Percentiles rank a stretch among this genome's conserved stretches.
phyloP scores from a whole-genome alignment of 495 filamentous ascomycete genomes.

The Talaromyces ruber region DNA sequence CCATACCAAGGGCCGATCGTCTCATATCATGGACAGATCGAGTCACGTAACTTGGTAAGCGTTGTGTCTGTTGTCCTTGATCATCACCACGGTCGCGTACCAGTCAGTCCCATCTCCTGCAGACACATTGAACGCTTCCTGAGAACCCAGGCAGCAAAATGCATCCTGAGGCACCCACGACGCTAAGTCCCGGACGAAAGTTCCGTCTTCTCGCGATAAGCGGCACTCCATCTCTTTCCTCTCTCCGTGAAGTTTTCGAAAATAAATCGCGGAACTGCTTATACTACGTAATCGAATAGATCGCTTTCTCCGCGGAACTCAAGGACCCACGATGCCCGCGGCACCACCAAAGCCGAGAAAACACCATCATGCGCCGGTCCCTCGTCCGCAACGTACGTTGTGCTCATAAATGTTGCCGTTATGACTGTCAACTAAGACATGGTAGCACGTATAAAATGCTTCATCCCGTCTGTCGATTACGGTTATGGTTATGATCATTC shows the following conservation, averaged over 20 bases:
- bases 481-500: no score
- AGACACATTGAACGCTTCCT: background rate
- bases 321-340: background rate
- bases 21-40: background rate
- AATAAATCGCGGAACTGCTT: background rate
- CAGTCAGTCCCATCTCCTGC: no score
- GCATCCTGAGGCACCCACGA: background rate
- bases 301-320: background rate
- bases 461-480: background rate
- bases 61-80: background rate
- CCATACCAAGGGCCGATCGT: background rate
- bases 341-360: background rate
- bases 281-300: no score
- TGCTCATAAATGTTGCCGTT: background rate
- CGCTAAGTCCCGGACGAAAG: background rate
- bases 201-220: background rate
- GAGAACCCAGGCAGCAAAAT: background rate
- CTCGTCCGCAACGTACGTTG: background rate
- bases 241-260: background rate
- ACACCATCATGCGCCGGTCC: background rate
- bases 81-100: background rate
- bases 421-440: no score
- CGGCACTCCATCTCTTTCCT: background rate
- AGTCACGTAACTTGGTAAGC: background rate
- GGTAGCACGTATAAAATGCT: conserved; percentile 1